A percentile compares a stretch with the other conserved stretches of the same genome.
phyloP scores from a whole-genome alignment of 306 rosid species.

The Trifolium pratense region DNA sequence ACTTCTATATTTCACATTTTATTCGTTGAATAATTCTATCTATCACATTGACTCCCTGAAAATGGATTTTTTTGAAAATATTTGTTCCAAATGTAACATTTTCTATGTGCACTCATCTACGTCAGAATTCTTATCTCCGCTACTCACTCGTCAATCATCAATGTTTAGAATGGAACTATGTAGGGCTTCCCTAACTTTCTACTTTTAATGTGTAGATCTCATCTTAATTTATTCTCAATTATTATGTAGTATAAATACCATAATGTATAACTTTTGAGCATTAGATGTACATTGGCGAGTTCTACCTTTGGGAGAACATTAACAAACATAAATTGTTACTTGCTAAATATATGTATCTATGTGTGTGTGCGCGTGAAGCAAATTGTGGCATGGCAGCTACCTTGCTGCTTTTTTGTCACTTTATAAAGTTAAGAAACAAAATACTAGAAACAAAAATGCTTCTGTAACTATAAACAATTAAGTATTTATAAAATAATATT shows the following conservation, averaged over 20 bases:
- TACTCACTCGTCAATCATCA: not conserved
- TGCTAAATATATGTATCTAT: not conserved
- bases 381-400: slow-evolving; percentile 2
- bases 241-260: not conserved
- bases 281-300: not conserved
- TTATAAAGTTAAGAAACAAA: not conserved
- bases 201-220: not conserved
- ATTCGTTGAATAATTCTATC: not conserved
- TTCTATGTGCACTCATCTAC: not conserved
- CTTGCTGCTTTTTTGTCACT: not conserved
- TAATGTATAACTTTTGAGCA: not conserved
- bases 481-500: slow-evolving; percentile 3
- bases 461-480: not conserved
- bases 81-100: not conserved
- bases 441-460: slow-evolving; percentile 2
- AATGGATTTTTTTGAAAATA: not conserved
- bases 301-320: not conserved
- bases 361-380: not conserved
- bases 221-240: not conserved
- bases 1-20: not conserved
- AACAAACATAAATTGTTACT: not conserved
- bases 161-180: not conserved
- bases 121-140: not conserved
- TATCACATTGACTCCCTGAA: not conserved
- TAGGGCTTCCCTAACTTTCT: not conserved